Conservation (phyloP, 805 yeast species). For the Kuraishia borneana region DNA sequence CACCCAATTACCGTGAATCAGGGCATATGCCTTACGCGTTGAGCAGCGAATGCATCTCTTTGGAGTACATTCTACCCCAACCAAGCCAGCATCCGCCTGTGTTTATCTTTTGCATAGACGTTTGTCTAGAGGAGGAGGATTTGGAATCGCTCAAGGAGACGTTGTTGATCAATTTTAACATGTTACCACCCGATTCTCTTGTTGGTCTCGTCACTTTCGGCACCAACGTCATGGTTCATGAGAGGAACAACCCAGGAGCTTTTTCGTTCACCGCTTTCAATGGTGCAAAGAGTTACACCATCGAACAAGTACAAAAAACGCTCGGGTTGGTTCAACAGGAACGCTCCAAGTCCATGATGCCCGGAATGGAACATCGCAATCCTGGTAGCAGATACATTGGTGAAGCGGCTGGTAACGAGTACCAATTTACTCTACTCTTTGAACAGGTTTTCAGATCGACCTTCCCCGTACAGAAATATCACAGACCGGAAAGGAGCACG, state of each 20-base stretch:
- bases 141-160: slow-evolving; percentile 40
- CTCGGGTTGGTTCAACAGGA: slow-evolving; percentile 32
- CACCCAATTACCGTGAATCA: slow-evolving; percentile 10
- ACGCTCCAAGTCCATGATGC: slow-evolving; percentile 10
- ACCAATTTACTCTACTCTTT: slow-evolving; percentile 33
- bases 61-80: slow-evolving; percentile 33
- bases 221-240: slow-evolving; percentile 47
- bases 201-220: slow-evolving; percentile 53
- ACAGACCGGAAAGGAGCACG: slow-evolving; percentile 42
- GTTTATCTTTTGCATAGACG: slow-evolving; percentile 46
- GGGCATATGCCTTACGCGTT: slow-evolving; percentile 21
- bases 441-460: slow-evolving; percentile 36
- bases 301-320: slow-evolving; percentile 31
- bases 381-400: slow-evolving; percentile 31
- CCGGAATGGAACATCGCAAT: slow-evolving; percentile 5
- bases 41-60: slow-evolving; percentile 29
- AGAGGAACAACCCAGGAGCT: slow-evolving; percentile 26
- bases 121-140: slow-evolving; percentile 41
- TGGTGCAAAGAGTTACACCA: slow-evolving; percentile 40
- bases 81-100: slow-evolving; percentile 27
- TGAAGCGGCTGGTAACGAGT: slow-evolving; percentile 38
- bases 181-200: slow-evolving; percentile 40
- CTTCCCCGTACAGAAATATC: slow-evolving; percentile 32
- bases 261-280: slow-evolving; percentile 35
- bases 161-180: slow-evolving; percentile 26